Evolutionary conservation across 805 yeast genomes (phyloP).

Genomic region (Zygotorulaspora chibaensis): DNA sequence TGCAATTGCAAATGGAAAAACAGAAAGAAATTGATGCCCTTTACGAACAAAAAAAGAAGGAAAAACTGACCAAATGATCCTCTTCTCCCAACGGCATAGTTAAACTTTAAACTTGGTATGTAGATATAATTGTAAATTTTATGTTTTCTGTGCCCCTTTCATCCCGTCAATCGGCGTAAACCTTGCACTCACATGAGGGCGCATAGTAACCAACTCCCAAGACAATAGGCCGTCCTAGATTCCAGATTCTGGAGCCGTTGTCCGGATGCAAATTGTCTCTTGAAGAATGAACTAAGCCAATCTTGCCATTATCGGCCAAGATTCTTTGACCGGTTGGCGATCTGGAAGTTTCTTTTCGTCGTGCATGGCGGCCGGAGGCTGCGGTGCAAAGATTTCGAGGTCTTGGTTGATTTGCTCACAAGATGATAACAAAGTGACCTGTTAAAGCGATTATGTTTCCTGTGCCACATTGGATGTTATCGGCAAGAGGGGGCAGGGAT

Average conservation of each 20-base stretch:
- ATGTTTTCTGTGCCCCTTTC: neutral
- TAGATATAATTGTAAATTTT: no score
- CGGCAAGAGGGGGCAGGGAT: neutral
- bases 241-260: no score
- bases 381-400: conserved; percentile 1
- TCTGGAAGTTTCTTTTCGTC: neutral
- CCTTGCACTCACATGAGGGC: neutral
- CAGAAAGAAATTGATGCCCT: conserved; percentile 39
- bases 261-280: no score
- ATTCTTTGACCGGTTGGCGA: neutral
- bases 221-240: no score
- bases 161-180: neutral
- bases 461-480: neutral
- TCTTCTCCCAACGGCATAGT: no score
- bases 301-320: neutral
- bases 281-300: neutral
- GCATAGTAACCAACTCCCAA: no score
- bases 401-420: neutral
- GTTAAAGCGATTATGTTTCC: neutral
- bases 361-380: neutral
- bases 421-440: neutral
- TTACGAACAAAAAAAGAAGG: conserved; percentile 30
- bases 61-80: conserved; percentile 4
- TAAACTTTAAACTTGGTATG: no score
- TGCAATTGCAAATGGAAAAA: conserved; percentile 41